Evolutionary conservation across 352 stramenopile species (phyloP).

Genomic region (Phytophthora niederhauseri): DNA sequence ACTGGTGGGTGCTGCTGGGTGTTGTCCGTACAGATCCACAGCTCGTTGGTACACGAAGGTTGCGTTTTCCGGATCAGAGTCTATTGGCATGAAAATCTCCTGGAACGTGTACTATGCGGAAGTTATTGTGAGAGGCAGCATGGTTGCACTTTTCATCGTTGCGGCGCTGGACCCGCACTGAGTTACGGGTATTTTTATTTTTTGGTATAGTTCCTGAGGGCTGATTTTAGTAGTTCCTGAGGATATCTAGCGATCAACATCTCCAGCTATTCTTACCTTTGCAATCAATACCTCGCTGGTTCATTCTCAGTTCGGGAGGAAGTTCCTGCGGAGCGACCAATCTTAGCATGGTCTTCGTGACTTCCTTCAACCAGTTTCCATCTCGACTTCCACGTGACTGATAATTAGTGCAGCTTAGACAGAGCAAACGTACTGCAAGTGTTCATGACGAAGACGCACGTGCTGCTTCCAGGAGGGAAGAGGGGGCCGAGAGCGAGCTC

Average conservation of each 20-base stretch:
- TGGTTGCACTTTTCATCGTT: too few relatives aligned
- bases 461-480: slow-evolving; percentile 2
- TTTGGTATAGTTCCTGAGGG: too few relatives aligned
- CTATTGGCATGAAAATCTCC: too few relatives aligned
- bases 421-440: background rate
- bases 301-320: background rate
- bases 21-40: too few relatives aligned
- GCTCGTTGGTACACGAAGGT: too few relatives aligned
- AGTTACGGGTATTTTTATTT: too few relatives aligned
- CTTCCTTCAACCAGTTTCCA: slow-evolving; percentile 1
- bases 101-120: too few relatives aligned
- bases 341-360: background rate
- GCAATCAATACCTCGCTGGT: background rate
- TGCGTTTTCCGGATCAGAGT: too few relatives aligned
- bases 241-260: background rate
- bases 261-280: background rate
- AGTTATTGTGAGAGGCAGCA: too few relatives aligned
- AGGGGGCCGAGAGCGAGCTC: slow-evolving; percentile 14
- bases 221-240: background rate
- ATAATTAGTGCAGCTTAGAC: background rate
- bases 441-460: slow-evolving; percentile 8
- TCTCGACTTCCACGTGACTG: slow-evolving; percentile 4
- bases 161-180: too few relatives aligned
- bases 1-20: too few relatives aligned
- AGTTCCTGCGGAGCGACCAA: background rate